A percentile compares a stretch with the other conserved stretches of the same genome.
phyloP scores from a whole-genome alignment of 2,329 filamentous ascomycete species.

The Phyllosticta citrichinensis region DNA sequence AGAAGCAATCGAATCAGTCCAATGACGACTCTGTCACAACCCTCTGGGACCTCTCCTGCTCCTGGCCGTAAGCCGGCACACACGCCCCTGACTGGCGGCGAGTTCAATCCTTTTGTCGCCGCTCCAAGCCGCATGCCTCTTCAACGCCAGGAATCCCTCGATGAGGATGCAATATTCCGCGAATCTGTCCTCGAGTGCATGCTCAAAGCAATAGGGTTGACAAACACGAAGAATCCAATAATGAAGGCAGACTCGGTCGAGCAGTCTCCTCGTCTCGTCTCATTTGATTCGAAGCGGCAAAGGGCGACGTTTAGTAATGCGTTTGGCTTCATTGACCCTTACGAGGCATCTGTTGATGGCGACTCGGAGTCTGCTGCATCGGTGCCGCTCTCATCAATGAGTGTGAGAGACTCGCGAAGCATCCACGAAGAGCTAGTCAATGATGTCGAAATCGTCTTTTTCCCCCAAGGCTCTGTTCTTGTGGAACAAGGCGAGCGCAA shows the following conservation, averaged over 20 bases:
- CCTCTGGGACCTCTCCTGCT: conserved; percentile 30
- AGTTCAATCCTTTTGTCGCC: conserved; percentile 31
- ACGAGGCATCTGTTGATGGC: conserved; percentile 65
- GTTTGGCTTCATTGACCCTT: conserved; percentile 82
- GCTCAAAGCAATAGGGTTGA: conserved; percentile 84
- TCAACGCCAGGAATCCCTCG: conserved; percentile 69
- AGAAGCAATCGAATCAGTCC: conserved; percentile 26
- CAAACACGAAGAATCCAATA: conserved; percentile 53
- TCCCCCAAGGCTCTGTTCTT: conserved; percentile 85
- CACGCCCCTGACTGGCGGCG: conserved; percentile 36
- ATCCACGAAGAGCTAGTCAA: conserved; percentile 70
- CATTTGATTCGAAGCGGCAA: conserved; percentile 70
- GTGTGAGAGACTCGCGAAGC: conserved; percentile 34
- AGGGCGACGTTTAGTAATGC: conserved; percentile 77
- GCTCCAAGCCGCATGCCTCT: conserved; percentile 29
- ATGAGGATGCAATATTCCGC: conserved; percentile 82
- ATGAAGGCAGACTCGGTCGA: conserved; percentile 65
- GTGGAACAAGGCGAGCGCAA: conserved; percentile 97
- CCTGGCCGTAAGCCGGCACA: conserved; percentile 26
- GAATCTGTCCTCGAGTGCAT: conserved; percentile 90
- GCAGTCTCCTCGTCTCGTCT: conserved; percentile 73
- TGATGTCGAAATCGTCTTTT: conserved; percentile 95
- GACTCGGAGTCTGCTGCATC: conserved; percentile 76
- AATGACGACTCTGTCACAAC: conserved; percentile 38
- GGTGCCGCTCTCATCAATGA: conserved; percentile 36